A percentile compares a stretch with the other conserved stretches of the same genome.
Conservation (phyloP, 768 basidiomycete species). For the Rhodotorula paludigena region DNA sequence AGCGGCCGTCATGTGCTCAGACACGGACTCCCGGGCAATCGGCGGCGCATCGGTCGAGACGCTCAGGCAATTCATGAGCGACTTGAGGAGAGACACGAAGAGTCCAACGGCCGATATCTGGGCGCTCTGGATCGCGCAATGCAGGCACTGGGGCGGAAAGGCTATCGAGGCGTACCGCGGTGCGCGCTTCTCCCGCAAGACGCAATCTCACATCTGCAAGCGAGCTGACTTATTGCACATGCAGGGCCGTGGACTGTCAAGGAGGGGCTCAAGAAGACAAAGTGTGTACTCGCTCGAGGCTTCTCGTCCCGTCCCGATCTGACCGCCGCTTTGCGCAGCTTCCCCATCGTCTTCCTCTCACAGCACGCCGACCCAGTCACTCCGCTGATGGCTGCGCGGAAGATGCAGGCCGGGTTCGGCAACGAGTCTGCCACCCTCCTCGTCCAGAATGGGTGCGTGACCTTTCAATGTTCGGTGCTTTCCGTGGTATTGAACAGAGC, state of each 20-base stretch:
- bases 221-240: neutral
- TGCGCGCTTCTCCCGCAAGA: no score
- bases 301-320: neutral
- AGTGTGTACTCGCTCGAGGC: conserved; percentile 1
- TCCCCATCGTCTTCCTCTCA: conserved; percentile 33
- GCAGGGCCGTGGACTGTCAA: conserved; percentile 34
- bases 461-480: no score
- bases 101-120: conserved; percentile 28
- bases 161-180: conserved; percentile 25
- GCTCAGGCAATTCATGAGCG: conserved; percentile 9
- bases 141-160: conserved; percentile 23
- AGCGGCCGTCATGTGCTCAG: conserved; percentile 35
- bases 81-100: conserved; percentile 11
- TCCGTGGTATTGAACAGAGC: neutral
- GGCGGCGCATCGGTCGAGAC: neutral
- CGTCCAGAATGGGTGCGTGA: conserved; percentile 28
- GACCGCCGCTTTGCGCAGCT: conserved; percentile 1
- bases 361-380: conserved; percentile 40
- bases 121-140: conserved; percentile 31
- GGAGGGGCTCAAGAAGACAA: conserved; percentile 36
- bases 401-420: conserved; percentile 30
- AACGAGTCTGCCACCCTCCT: conserved; percentile 30
- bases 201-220: no score
- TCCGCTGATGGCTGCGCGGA: conserved; percentile 23
- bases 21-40: conserved; percentile 12